Conservation (phyloP, 2,329 filamentous ascomycete genomes). For the Diplodia seriata region DNA sequence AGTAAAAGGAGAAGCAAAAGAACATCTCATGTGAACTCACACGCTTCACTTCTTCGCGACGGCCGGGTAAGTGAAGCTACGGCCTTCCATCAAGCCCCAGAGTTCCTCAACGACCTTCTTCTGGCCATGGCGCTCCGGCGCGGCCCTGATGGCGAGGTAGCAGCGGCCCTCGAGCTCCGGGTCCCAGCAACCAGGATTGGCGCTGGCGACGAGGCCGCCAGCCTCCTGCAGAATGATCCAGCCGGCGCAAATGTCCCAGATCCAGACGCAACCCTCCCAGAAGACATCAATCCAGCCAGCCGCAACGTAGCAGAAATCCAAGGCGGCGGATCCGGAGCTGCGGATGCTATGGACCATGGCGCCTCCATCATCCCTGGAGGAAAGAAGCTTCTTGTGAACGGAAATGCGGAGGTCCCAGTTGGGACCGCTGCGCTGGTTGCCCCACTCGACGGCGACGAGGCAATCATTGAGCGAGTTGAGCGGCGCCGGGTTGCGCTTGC, state of each 20-base stretch:
- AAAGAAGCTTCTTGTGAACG: slow-evolving; percentile 43
- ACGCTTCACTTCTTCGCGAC: slow-evolving; percentile 20
- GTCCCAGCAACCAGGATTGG: slow-evolving; percentile 47
- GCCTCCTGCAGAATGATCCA: slow-evolving; percentile 50
- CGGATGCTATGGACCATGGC: slow-evolving; percentile 46
- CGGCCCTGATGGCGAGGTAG: slow-evolving; percentile 46
- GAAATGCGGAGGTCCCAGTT: slow-evolving; percentile 47
- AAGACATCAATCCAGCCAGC: slow-evolving; percentile 45
- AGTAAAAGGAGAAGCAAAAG: not conserved
- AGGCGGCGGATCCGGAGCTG: slow-evolving; percentile 46
- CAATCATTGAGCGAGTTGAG: slow-evolving; percentile 43
- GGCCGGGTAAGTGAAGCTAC: slow-evolving; percentile 41
- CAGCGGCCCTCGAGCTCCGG: slow-evolving; percentile 44
- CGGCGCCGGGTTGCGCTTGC: slow-evolving; percentile 40
- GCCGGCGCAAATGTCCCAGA: slow-evolving; percentile 49
- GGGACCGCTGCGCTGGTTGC: slow-evolving; percentile 45
- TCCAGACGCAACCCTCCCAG: slow-evolving; percentile 48
- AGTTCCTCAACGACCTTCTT: slow-evolving; percentile 44
- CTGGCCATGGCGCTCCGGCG: slow-evolving; percentile 42
- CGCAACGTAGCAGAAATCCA: slow-evolving; percentile 51
- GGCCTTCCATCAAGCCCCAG: slow-evolving; percentile 46
- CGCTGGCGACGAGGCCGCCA: slow-evolving; percentile 46
- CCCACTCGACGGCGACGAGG: slow-evolving; percentile 48
- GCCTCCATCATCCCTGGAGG: slow-evolving; percentile 40
- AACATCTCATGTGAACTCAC: not conserved